A percentile compares a stretch with the other conserved stretches of the same genome.
Evolutionary conservation across 176 grass and related monocot species (phyloP).

Genomic region (Juncus effusus): DNA sequence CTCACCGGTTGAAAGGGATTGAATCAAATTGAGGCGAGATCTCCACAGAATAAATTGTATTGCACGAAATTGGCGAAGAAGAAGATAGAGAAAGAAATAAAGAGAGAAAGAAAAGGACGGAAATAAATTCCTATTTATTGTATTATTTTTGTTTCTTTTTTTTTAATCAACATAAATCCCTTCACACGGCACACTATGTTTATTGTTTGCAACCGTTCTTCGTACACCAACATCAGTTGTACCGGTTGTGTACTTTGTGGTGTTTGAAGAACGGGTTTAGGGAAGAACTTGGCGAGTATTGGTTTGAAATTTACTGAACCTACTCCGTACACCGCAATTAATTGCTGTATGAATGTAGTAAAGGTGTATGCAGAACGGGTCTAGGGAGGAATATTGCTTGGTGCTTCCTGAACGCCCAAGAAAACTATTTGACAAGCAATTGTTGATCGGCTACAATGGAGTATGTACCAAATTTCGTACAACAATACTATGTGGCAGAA

Average conservation of each 20-base stretch:
- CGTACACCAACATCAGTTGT: background rate
- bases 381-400: background rate
- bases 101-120: slow-evolving; percentile 13
- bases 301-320: background rate
- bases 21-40: slow-evolving; percentile 7
- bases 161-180: background rate
- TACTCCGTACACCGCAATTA: too few species aligned
- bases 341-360: too few species aligned
- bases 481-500: too few species aligned
- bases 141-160: slow-evolving; percentile 4
- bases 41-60: slow-evolving; percentile 21
- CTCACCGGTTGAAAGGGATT: slow-evolving; percentile 23
- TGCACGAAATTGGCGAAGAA: slow-evolving; percentile 4
- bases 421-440: slow-evolving; percentile 8
- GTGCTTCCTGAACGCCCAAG: slow-evolving; percentile 12
- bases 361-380: background rate
- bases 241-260: background rate
- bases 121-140: background rate
- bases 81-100: background rate
- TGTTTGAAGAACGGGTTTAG: background rate
- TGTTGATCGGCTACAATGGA: slow-evolving; percentile 12
- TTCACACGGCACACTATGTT: background rate
- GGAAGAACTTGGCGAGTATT: background rate
- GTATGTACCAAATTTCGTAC: background rate
- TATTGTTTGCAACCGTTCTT: background rate